Conservation (phyloP, 2,329 filamentous ascomycete genomes). For the Scleromitrula shiraiana region DNA sequence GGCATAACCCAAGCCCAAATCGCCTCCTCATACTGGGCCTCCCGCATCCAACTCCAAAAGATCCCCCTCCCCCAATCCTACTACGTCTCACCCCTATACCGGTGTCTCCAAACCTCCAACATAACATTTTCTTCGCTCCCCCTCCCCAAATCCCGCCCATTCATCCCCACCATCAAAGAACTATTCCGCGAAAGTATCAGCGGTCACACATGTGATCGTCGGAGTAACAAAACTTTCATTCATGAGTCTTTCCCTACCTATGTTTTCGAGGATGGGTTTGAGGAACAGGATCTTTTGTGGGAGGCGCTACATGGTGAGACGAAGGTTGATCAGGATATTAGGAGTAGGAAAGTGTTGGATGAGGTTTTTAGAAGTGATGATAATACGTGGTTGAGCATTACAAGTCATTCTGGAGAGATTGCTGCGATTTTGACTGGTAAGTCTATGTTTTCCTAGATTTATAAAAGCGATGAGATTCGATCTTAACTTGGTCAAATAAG, state of each 20-base stretch:
- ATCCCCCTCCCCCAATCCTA: conserved; percentile 56
- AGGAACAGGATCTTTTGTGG: conserved; percentile 47
- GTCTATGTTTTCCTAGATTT: background rate
- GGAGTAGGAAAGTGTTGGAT: conserved; percentile 40
- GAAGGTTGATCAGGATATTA: conserved; percentile 38
- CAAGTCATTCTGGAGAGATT: conserved; percentile 53
- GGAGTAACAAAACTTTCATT: conserved; percentile 48
- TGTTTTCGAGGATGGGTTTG: conserved; percentile 52
- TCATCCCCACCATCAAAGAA: conserved; percentile 55
- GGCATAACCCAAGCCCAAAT: conserved; percentile 50
- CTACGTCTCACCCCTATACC: conserved; percentile 55
- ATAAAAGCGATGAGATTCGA: background rate
- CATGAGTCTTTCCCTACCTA: conserved; percentile 43
- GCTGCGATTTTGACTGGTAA: conserved; percentile 36
- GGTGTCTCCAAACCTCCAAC: conserved; percentile 55
- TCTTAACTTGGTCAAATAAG: conserved; percentile 19
- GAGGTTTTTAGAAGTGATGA: conserved; percentile 47
- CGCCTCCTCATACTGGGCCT: conserved; percentile 52
- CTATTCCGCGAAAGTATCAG: conserved; percentile 57
- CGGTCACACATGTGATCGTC: conserved; percentile 60
- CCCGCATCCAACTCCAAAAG: conserved; percentile 41
- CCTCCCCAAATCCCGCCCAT: conserved; percentile 43
- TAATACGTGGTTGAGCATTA: conserved; percentile 50
- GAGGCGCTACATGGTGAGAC: conserved; percentile 35
- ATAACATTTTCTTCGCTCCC: conserved; percentile 49